Evolutionary conservation across 2,329 filamentous ascomycete genomes (phyloP).

Genomic region (Sporothrix phasma): DNA sequence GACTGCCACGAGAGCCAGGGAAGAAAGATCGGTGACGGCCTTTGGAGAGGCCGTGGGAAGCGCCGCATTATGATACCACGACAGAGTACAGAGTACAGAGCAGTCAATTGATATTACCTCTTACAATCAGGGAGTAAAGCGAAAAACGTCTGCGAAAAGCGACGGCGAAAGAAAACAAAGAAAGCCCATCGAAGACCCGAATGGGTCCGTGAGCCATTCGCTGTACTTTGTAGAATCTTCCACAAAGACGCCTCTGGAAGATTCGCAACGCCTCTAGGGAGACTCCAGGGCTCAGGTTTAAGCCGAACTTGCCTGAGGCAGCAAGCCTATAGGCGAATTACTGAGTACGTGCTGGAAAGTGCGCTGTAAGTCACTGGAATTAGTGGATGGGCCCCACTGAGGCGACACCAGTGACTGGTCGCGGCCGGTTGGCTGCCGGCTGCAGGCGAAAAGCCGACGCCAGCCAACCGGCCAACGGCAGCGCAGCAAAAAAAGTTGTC

Average conservation of each 20-base stretch:
- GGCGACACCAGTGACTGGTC: not conserved
- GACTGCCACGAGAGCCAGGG: not conserved
- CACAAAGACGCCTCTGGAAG: conserved; percentile 13
- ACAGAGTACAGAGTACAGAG: conserved; percentile 1
- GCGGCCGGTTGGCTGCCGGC: not conserved
- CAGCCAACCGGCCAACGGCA: conserved; percentile 15
- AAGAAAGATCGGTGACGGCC: not conserved
- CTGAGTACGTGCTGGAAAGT: not conserved
- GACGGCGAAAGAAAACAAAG: not conserved
- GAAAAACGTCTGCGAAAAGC: not conserved
- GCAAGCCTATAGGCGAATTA: not conserved
- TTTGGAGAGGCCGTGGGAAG: not conserved
- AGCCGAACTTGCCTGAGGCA: conserved; percentile 17
- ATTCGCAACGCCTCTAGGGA: too few species aligned
- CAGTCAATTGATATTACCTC: not conserved
- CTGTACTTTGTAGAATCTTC: too few species aligned
- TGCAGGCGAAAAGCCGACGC: conserved; percentile 9
- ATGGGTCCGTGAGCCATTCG: too few species aligned
- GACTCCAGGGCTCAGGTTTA: not conserved
- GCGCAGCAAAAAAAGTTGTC: conserved; percentile 8
- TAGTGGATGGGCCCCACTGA: too few species aligned
- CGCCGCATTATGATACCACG: conserved; percentile 10
- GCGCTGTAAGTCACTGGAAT: not conserved
- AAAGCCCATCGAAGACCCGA: not conserved
- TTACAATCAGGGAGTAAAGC: not conserved